Evolutionary conservation across 2,329 filamentous ascomycete genomes (phyloP), one percentile per base, ranked within the genome.

Genomic region (Colletotrichum sp.): DNA sequence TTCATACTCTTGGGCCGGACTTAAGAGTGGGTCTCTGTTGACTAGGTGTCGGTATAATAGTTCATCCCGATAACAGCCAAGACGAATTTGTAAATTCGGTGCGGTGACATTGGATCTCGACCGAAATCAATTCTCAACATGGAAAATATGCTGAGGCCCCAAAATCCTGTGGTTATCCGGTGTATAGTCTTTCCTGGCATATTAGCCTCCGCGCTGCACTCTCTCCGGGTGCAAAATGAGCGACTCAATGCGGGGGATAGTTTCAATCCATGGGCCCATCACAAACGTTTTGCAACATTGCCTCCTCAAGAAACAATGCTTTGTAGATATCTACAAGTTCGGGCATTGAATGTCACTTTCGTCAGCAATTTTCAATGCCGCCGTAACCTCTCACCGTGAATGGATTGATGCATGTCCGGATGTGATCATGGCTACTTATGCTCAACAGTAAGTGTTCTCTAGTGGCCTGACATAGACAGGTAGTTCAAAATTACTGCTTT

Each of bases 321-420:
- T 1, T 2, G 6, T 0, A 7, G 7, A 13, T 7, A 1, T 18
- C 3, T 21, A 13, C 3, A 48, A 2, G 6, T 13, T 13, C 0
- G 6, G 6, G 6, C 10, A 21, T 21, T 21, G 0, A 21, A 7
- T 21, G 10, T 0, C 2, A 2, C n/a, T 12, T 21, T 52, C 12
- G 3, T n/a, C 10, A 21, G 10, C 43, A 52, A 21, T 13, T 7
- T 7, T 21, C 43, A 52, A 21, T 6, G 3, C n/a, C n/a, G n/a
- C n/a, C n/a, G 43, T 21, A 21, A 13, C 3, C 43, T 1, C 26
- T 52, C 1, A 52, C n/a, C n/a, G 6, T 52, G n/a, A 52, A 2
- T 21, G 43, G 12, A 7, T n/a, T 48, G 43, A 21, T 3, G 43
- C 43, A 21, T 13, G n/a, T 48, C 43, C n/a, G 18, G 0, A 1